phyloP scores from a whole-genome alignment of 768 basidiomycete genomes.

The Tephrocybe sp. region DNA sequence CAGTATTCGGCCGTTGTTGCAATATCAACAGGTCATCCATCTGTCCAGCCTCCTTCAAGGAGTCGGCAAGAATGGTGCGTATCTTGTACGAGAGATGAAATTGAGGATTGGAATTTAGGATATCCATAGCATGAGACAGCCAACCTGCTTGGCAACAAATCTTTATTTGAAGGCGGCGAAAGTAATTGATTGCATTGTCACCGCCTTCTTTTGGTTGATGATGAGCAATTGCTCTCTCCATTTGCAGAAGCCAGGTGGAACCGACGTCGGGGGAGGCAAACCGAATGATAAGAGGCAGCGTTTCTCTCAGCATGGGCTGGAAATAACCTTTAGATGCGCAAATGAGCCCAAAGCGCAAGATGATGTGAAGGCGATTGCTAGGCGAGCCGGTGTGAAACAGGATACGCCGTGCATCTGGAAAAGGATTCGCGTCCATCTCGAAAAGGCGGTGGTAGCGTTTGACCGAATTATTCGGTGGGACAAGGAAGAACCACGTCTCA shows the following conservation, averaged over 20 bases:
- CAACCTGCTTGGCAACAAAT: constrained; percentile 17
- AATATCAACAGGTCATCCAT: neutral
- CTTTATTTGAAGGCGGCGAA: constrained; percentile 12
- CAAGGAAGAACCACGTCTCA: constrained; percentile 18
- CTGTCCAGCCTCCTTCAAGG: constrained; percentile 5
- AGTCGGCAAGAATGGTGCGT: constrained; percentile 5
- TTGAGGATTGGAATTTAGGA: constrained; percentile 3
- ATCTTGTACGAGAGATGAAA: constrained; percentile 10
- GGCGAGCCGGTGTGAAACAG: constrained; percentile 23
- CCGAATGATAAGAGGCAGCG: constrained; percentile 14
- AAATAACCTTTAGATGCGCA: constrained; percentile 22
- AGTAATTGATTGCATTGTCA: neutral
- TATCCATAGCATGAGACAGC: constrained; percentile 14
- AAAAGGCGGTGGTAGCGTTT: neutral
- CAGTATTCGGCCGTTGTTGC: neutral
- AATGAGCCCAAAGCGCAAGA: constrained; percentile 20
- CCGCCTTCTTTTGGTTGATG: neutral
- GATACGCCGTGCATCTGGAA: constrained; percentile 11
- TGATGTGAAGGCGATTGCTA: constrained; percentile 8
- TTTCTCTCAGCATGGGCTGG: constrained; percentile 15
- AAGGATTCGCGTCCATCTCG: constrained; percentile 1
- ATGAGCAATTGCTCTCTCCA: constrained; percentile 12
- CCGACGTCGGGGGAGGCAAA: constrained; percentile 9
- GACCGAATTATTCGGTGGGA: constrained; percentile 13
- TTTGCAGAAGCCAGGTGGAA: constrained; percentile 6